Conservation (phyloP, 2,329 filamentous ascomycete species). For the Aspergillus latus region DNA sequence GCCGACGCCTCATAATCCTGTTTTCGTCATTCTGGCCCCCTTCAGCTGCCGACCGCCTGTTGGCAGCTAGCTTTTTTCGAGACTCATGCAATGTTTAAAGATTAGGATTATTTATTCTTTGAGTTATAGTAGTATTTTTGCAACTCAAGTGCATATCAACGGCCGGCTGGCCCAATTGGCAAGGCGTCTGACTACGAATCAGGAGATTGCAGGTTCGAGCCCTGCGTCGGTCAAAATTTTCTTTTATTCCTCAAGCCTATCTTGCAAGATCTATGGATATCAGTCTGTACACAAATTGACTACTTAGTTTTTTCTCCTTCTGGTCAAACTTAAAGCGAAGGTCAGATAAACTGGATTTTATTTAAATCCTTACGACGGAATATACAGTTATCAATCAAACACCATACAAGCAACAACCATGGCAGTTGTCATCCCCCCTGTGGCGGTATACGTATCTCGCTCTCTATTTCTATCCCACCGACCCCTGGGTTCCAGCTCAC, state of each 20-base stretch:
- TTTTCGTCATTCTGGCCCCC: not conserved
- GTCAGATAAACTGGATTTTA: not conserved
- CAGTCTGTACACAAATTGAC: not conserved
- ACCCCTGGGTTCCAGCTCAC: conserved; percentile 71
- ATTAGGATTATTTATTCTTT: not conserved
- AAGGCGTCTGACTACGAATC: conserved; percentile 56
- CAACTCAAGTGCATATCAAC: no score
- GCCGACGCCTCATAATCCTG: not conserved
- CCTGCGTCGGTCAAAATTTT: conserved; percentile 38
- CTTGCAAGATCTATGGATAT: no score
- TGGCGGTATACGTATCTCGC: conserved; percentile 1
- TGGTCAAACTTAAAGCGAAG: no score
- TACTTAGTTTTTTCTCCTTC: not conserved
- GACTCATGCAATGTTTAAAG: not conserved
- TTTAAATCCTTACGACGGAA: not conserved
- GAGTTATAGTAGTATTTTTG: no score
- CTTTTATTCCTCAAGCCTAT: not conserved
- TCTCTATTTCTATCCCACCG: not conserved
- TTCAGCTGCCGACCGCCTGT: not conserved
- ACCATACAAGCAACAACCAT: conserved; percentile 5
- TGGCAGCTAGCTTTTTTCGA: not conserved
- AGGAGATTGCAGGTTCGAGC: conserved; percentile 53
- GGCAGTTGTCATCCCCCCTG: not conserved
- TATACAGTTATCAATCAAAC: not conserved
- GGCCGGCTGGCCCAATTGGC: conserved; percentile 26